Evolutionary conservation across 352 stramenopile genomes (phyloP).

Genomic region (Pythium apleroticum): DNA sequence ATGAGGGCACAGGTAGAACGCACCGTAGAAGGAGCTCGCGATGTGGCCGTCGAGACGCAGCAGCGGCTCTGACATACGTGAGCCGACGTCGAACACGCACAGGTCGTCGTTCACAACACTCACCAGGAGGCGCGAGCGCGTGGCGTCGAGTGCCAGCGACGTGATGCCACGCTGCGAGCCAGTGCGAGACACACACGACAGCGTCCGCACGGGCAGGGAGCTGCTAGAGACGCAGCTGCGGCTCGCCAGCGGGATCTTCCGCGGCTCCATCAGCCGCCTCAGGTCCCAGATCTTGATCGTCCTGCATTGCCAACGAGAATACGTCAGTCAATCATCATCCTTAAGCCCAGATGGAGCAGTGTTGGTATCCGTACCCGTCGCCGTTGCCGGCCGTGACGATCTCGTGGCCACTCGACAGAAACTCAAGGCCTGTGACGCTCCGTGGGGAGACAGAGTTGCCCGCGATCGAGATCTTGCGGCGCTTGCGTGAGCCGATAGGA

Average conservation of each 20-base stretch:
- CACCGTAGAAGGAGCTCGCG: conserved; percentile 65
- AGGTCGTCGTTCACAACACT: conserved; percentile 64
- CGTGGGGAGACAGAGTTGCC: conserved; percentile 27
- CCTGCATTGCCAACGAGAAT: conserved; percentile 8
- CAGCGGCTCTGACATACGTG: conserved; percentile 25
- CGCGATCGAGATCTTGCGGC: conserved; percentile 10
- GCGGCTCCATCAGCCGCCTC: conserved; percentile 31
- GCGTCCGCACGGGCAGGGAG: conserved; percentile 30
- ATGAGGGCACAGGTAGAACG: not conserved
- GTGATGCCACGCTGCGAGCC: conserved; percentile 54
- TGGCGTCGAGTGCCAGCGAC: conserved; percentile 43
- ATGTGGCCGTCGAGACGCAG: conserved; percentile 48
- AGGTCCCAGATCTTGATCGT: conserved; percentile 76
- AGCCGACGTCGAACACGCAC: conserved; percentile 45
- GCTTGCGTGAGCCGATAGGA: conserved; percentile 33
- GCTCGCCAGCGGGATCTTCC: conserved; percentile 17
- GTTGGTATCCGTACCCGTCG: conserved; percentile 34
- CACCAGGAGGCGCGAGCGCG: conserved; percentile 44
- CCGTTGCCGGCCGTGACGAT: conserved; percentile 57
- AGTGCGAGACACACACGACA: conserved; percentile 41
- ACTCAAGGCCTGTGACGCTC: conserved; percentile 77
- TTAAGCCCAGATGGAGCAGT: not conserved
- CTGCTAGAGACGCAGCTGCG: conserved; percentile 20
- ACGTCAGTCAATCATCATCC: not conserved
- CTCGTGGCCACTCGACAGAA: conserved; percentile 39